These are phyloP conservation scores for Fibroporia radiculosa DNA, from an alignment of 768 basidiomycete genomes.

Conservation along the genomic window DNA sequence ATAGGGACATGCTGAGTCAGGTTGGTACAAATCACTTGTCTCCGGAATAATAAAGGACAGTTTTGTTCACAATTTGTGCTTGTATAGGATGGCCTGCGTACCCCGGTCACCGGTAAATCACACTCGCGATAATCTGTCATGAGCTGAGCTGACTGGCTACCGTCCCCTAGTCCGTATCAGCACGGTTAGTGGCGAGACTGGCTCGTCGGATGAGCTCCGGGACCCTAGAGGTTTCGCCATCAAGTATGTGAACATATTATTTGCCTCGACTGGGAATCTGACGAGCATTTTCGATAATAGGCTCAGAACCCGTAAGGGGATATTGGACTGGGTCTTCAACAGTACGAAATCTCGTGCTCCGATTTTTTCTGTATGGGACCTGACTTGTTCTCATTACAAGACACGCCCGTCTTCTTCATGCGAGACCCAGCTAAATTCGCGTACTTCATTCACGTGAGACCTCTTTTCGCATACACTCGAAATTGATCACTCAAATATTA, in stretches of 20 bases:
- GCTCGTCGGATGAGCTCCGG: conserved; percentile 39
- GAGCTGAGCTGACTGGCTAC: neutral
- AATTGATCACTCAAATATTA: neutral
- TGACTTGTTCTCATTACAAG: conserved; percentile 16
- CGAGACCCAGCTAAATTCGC: conserved; percentile 41
- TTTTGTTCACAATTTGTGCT: conserved; percentile 11
- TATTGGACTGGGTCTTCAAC: conserved; percentile 29
- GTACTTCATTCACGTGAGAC: conserved; percentile 31
- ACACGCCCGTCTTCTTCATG: conserved; percentile 44
- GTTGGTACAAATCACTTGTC: neutral
- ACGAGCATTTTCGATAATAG: conserved; percentile 11
- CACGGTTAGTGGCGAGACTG: conserved; percentile 47
- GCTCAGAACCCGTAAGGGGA: conserved; percentile 31
- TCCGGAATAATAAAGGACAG: neutral
- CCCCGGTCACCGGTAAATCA: conserved; percentile 23
- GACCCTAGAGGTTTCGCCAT: conserved; percentile 49
- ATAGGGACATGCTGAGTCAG: conserved; percentile 28
- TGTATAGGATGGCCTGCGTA: conserved; percentile 22
- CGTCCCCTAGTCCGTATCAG: conserved; percentile 36
- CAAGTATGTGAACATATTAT: conserved; percentile 26
- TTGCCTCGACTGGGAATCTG: neutral
- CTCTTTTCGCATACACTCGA: neutral
- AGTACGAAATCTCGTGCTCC: conserved; percentile 6
- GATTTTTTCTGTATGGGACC: too few relatives aligned
- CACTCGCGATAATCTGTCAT: too few relatives aligned